Base-by-base conservation (phyloP, 352 stramenopile genomes). In the Plasmopara viticola region DNA sequence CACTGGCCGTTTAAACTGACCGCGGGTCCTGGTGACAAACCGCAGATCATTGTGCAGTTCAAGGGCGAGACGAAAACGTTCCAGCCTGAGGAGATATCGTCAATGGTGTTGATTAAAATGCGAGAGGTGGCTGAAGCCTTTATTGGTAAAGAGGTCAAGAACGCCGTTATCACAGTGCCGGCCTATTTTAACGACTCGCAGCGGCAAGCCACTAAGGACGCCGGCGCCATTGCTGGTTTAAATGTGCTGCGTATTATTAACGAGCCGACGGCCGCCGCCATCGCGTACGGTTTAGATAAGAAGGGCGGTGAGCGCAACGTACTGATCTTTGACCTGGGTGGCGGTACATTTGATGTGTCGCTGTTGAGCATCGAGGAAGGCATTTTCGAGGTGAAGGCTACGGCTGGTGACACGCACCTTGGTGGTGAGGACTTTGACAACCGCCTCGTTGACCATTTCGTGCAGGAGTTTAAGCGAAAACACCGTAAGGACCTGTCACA, bases 171-270 rank as follows among this genome's bases (percentile, higher is more conserved):
- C 37, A 99, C 97, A n/a, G 97, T 99, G 28, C 97, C 97, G 4
- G 97, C 97, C 39, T 99, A 99, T 80, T 99, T 99, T 76, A 99
- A 99, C 78, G 96, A 99, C 73, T 87, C 96, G 5, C 97, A 99
- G 76, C 91, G 97, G 68, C 94, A 99, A 81, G 95, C 97, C 28
- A 99, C 97, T 50, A 99, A 99, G 84, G 95, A 99, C 74, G 97
- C 97, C 47, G 97, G 97, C 58, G 95, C 81, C 6, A 99, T 99
- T 71, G 86, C 96, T 13, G 97, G 97, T 48, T 64, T 99, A n/a
- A 96, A 88, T 15, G 97, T 99, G 17, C 82, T 98, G 69, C 95
- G 97, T 63, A 99, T 99, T 67, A 99, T 99, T 80, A 99, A 99
- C 83, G 97, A 99, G 76, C 97, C 95, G 0, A 95, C 84, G 18